A percentile compares a stretch with the other conserved stretches of the same genome.
phyloP scores from a whole-genome alignment of 148 eudicot species.

The Rhododendron simsii region DNA sequence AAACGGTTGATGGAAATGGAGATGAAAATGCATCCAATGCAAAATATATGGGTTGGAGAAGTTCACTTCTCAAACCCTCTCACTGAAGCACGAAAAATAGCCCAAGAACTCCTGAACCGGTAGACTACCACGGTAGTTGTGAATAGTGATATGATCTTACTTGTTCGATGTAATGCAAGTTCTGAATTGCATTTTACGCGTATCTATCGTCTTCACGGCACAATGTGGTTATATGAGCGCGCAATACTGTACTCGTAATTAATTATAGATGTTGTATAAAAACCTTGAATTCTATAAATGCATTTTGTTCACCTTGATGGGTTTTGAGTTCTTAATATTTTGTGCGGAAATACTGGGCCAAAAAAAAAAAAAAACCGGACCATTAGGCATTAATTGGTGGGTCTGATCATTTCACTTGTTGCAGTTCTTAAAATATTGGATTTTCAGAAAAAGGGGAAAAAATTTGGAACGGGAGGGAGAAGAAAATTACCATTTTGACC shows the following conservation, averaged over 20 bases:
- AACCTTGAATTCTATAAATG: not conserved
- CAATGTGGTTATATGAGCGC: not conserved
- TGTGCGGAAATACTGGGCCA: not conserved
- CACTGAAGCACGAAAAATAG: conserved; percentile 53
- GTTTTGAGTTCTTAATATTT: not conserved
- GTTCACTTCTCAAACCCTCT: conserved; percentile 47
- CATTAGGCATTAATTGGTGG: not conserved
- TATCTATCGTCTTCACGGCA: not conserved
- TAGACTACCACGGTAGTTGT: not conserved
- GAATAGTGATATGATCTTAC: not conserved
- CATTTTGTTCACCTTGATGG: not conserved
- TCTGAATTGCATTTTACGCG: not conserved
- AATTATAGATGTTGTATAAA: not conserved
- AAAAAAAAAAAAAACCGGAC: too few species aligned
- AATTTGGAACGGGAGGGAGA: too few species aligned
- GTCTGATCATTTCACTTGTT: not conserved
- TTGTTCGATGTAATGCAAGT: not conserved
- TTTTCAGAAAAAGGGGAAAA: too few species aligned
- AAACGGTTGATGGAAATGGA: conserved; percentile 44
- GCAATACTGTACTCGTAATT: not conserved
- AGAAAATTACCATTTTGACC: too few species aligned
- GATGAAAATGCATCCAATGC: conserved; percentile 45
- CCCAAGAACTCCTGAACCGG: conserved; percentile 38
- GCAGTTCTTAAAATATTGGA: not conserved
- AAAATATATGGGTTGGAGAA: conserved; percentile 65